A percentile compares a stretch with the other conserved stretches of the same genome.
phyloP scores from a whole-genome alignment of 805 yeast genomes.

The Candida loeiensis region DNA sequence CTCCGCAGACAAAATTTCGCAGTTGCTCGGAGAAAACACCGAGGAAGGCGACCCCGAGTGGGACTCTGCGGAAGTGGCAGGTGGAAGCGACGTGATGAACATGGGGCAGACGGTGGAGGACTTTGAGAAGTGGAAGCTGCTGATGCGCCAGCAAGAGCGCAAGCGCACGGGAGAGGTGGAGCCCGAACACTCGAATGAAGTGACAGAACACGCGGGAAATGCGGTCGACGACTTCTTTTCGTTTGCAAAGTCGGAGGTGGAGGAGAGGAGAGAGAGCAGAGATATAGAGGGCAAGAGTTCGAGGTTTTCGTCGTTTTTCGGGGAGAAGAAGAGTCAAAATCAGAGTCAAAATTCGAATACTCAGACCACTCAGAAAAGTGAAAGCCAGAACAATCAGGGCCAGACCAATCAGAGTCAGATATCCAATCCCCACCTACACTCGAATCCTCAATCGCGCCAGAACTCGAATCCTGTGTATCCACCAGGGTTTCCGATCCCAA shows the following conservation, averaged over 20 bases:
- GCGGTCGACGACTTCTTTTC: conserved; percentile 45
- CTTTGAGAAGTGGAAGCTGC: conserved; percentile 57
- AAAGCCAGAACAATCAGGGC: too few relatives aligned
- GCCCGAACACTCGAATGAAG: conserved; percentile 10
- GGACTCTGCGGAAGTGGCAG: conserved; percentile 28
- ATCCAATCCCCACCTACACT: too few relatives aligned
- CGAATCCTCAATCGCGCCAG: too few relatives aligned
- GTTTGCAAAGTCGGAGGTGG: conserved; percentile 31
- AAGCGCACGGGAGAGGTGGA: conserved; percentile 40
- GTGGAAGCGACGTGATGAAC: conserved; percentile 16
- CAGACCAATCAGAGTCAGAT: too few relatives aligned
- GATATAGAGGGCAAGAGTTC: conserved; percentile 27
- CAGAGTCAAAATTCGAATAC: too few relatives aligned
- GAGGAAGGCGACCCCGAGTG: conserved; percentile 40
- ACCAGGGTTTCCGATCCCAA: too few relatives aligned
- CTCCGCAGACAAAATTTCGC: conserved; percentile 31
- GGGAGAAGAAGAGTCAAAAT: too few relatives aligned
- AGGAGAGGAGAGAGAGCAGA: conserved; percentile 1
- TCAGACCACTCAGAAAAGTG: too few relatives aligned
- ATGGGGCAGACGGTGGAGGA: conserved; percentile 55
- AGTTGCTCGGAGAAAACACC: conserved; percentile 32
- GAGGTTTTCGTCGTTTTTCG: conserved; percentile 35
- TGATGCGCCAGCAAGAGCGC: conserved; percentile 49
- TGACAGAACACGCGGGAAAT: conserved; percentile 25
- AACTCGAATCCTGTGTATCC: too few relatives aligned